These are phyloP conservation scores for Cyclostephanos tholiformis DNA, from an alignment of 108 stramenopile genomes.

Conservation along the genomic window DNA sequence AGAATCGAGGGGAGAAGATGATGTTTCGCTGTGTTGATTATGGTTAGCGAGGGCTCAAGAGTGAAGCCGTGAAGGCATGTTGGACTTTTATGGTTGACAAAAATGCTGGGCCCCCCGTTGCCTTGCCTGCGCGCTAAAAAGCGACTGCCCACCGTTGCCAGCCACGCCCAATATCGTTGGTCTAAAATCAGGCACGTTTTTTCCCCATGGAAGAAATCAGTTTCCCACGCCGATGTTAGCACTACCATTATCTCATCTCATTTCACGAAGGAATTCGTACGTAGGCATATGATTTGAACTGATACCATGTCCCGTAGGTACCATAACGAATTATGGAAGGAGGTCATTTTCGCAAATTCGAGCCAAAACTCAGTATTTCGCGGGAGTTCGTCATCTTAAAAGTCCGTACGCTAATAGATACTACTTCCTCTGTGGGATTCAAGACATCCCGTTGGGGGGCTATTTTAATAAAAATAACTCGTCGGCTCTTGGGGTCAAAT, in stretches of 20 bases:
- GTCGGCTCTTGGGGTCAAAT: too few relatives aligned
- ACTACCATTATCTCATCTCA: background rate
- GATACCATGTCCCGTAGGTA: background rate
- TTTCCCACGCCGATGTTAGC: background rate
- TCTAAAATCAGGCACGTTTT: background rate
- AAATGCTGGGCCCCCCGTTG: background rate
- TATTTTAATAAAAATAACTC: too few relatives aligned
- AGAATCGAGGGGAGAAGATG: background rate
- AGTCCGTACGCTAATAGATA: too few relatives aligned
- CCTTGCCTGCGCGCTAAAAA: background rate
- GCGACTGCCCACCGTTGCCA: background rate
- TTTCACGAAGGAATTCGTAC: background rate
- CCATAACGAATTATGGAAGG: background rate
- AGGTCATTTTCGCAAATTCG: background rate
- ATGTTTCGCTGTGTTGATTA: background rate
- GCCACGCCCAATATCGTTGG: constrained; percentile 1
- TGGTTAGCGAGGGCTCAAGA: background rate
- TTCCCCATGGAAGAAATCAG: background rate
- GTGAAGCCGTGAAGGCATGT: background rate
- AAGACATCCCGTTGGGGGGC: too few relatives aligned
- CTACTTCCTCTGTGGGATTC: too few relatives aligned
- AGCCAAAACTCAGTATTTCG: too few relatives aligned
- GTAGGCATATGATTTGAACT: background rate
- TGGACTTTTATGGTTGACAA: background rate
- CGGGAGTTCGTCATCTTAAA: too few relatives aligned